Evolutionary conservation across 1,139 yeast species (phyloP), one percentile per base, ranked within the genome.

Genomic region (Saccharomycopsis hybrid): DNA sequence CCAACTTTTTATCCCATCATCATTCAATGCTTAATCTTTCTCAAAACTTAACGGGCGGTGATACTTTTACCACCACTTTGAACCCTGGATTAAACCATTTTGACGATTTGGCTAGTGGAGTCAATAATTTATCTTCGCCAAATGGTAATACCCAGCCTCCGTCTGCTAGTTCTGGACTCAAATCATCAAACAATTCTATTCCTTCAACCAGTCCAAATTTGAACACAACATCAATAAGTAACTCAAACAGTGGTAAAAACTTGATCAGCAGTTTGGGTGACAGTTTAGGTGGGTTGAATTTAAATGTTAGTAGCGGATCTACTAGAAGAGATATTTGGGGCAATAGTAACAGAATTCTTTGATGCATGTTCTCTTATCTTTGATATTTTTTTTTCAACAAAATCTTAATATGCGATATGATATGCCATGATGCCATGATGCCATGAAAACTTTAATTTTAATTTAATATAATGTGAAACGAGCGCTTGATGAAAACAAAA

Each of bases 11-110:
- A n/a, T n/a, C 41, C 24, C 27, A 38, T 29, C 49, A 52, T 43
- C 42, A 48, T n/a, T 46, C 51, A 33, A 36, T 50, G 50, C 11
- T 46, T 35, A 50, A 42, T 27, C 41, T 53, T 18, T 41, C 51
- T 24, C 54, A 51, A 42, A 53, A 53, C 31, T 46, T 53, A 31
- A 53, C 55, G 5, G 55, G 54, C 3, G 55, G 54, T 11, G 52
- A 51, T 37, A 48, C 54, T 29, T 50, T 48, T 24, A 44, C 54
- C 1, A 47, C 50, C 4, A 42, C 53, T 5, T 28, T 48, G 30
- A 43, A 25, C 29, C 25, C 37, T 5, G 18, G 29, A 2, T 35
- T 30, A 5, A 28, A n/a, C 29, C 33, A 33, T 5, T 27, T 46
- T 25, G 49, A 46, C 31, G 49, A 46, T 9, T 24, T 46, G 11